These are phyloP conservation scores for Penicillium canescens DNA, from an alignment of 495 filamentous ascomycete species.

Conservation along the genomic window DNA sequence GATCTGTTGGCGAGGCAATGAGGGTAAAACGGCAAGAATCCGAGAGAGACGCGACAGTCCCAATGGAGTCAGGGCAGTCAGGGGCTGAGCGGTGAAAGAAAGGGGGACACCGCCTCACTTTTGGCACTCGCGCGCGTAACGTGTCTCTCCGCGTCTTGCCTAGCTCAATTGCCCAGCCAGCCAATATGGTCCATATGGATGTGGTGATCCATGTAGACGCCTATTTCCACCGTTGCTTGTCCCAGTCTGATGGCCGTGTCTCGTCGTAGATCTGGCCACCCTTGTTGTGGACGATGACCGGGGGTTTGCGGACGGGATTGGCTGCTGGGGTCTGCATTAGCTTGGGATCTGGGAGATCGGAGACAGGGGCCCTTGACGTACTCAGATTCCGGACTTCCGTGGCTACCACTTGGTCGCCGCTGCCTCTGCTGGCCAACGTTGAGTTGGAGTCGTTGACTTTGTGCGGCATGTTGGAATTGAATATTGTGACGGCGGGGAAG, in stretches of 20 bases:
- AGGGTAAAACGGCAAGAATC: slow-evolving; percentile 6
- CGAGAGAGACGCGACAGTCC: background rate
- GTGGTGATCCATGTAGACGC: background rate
- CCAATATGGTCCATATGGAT: background rate
- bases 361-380: slow-evolving; percentile 22
- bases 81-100: slow-evolving; percentile 10
- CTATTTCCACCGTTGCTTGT: slow-evolving; percentile 53
- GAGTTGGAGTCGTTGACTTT: slow-evolving; percentile 50
- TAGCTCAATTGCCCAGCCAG: too few species aligned
- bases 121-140: slow-evolving; percentile 12
- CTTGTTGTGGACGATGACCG: slow-evolving; percentile 45
- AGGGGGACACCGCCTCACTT: slow-evolving; percentile 25
- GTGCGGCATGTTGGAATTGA: slow-evolving; percentile 37
- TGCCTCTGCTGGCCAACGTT: slow-evolving; percentile 42
- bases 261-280: slow-evolving; percentile 50
- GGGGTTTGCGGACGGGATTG: slow-evolving; percentile 36
- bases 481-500: slow-evolving; percentile 1
- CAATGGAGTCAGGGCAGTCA: slow-evolving; percentile 6
- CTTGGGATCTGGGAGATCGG: slow-evolving; percentile 21
- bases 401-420: slow-evolving; percentile 39
- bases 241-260: slow-evolving; percentile 48
- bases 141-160: background rate
- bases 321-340: slow-evolving; percentile 25
- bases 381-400: slow-evolving; percentile 42
- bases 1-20: slow-evolving; percentile 13